A percentile compares a stretch with the other conserved stretches of the same genome.
Evolutionary conservation across 352 stramenopile genomes (phyloP).

Genomic region (Globisporangium okanoganense): DNA sequence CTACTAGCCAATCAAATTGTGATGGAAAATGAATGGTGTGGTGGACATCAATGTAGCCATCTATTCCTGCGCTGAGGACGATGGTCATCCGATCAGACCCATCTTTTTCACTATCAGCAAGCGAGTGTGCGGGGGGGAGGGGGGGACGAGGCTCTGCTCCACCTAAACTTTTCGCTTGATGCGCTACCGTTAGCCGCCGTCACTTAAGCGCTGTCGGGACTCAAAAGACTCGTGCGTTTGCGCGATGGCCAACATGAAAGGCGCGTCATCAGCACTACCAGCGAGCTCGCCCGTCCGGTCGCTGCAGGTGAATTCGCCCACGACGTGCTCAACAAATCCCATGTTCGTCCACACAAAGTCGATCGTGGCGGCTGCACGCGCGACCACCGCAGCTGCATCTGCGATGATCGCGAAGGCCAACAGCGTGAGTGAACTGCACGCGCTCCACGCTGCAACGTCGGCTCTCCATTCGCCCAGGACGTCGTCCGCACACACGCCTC

Average conservation of each 20-base stretch:
- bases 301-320: neutral
- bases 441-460: conserved; percentile 24
- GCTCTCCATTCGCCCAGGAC: conserved; percentile 28
- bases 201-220: neutral
- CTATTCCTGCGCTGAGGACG: neutral
- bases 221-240: neutral
- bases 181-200: neutral
- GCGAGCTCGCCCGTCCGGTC: neutral
- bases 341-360: conserved; percentile 44
- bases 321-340: conserved; percentile 19
- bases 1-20: too few relatives aligned
- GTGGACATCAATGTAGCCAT: neutral
- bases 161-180: too few relatives aligned
- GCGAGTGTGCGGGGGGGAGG: too few relatives aligned
- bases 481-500: conserved; percentile 5
- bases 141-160: neutral
- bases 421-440: conserved; percentile 27
- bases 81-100: neutral
- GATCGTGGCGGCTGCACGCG: conserved; percentile 35
- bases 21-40: neutral
- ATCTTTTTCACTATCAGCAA: neutral
- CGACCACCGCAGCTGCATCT: conserved; percentile 37
- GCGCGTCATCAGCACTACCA: neutral
- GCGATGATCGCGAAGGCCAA: conserved; percentile 41
- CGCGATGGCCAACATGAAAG: neutral